Evolutionary conservation across 345 rosid species (phyloP).

Genomic region (Toxicodendron radicans): DNA sequence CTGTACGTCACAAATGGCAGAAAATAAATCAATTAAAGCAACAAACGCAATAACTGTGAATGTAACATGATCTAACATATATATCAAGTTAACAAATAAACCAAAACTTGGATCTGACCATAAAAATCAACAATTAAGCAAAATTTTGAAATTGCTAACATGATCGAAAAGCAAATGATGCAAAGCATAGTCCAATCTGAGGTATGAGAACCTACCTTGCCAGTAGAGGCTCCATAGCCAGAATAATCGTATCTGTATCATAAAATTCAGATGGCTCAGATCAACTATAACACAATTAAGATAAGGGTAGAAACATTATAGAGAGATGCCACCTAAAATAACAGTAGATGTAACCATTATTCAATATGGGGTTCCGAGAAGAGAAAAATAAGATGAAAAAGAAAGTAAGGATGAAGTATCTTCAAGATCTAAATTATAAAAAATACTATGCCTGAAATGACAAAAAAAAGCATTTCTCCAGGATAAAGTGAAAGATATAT

Average conservation of each 20-base stretch:
- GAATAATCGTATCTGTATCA: conserved; percentile 91
- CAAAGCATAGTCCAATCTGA: not conserved
- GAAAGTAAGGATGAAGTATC: not conserved
- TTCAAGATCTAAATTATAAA: conserved; percentile 15
- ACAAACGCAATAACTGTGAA: not conserved
- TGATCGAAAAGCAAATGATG: not conserved
- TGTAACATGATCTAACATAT: not conserved
- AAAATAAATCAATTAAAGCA: not conserved
- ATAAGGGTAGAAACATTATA: conserved; percentile 1
- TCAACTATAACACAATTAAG: conserved; percentile 12
- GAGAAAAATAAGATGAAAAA: not conserved
- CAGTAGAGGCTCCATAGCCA: conserved; percentile 96
- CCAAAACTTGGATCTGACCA: not conserved
- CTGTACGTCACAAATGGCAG: conserved; percentile 40
- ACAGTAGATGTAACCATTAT: not conserved
- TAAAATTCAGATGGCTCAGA: conserved; percentile 20
- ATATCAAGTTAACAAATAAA: too few species aligned
- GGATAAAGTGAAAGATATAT: conserved; percentile 11
- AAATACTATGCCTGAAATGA: conserved; percentile 25
- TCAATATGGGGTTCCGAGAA: not conserved
- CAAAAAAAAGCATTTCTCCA: conserved; percentile 18
- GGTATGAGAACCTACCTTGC: conserved; percentile 63
- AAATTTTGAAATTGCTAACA: not conserved
- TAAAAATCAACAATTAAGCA: not conserved
- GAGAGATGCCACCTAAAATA: not conserved